phyloP scores from a whole-genome alignment of 2,329 filamentous ascomycete species.

The Ophiostoma quercus region DNA sequence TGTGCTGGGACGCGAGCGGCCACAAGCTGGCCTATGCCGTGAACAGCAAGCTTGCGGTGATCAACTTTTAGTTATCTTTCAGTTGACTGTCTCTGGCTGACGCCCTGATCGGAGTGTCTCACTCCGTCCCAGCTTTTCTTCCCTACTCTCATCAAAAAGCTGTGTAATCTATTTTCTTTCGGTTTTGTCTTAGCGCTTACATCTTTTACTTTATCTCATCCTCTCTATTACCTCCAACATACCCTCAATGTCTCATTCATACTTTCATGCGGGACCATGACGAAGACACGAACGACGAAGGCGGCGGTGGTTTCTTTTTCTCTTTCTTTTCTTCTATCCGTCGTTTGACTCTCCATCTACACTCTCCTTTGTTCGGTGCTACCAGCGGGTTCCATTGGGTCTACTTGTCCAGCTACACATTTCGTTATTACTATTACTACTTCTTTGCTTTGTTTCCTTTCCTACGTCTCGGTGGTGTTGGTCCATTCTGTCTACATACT shows the following conservation, averaged over 20 bases:
- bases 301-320: slow-evolving; percentile 19
- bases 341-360: neutral
- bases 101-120: slow-evolving; percentile 1
- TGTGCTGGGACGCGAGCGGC: slow-evolving; percentile 58
- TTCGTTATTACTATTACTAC: too few species aligned
- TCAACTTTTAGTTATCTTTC: slow-evolving; percentile 28
- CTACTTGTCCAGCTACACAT: neutral
- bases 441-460: neutral
- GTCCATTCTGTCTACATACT: neutral
- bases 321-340: slow-evolving; percentile 7
- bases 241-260: slow-evolving; percentile 2
- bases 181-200: slow-evolving; percentile 3
- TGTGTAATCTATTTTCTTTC: slow-evolving; percentile 12
- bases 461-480: neutral
- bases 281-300: slow-evolving; percentile 26
- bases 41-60: slow-evolving; percentile 43
- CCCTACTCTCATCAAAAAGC: neutral
- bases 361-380: slow-evolving; percentile 6
- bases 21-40: slow-evolving; percentile 59
- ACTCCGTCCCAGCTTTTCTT: slow-evolving; percentile 8
- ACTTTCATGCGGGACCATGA: slow-evolving; percentile 24
- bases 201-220: neutral
- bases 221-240: neutral
- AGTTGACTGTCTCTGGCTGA: neutral
- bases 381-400: slow-evolving; percentile 7